These are phyloP conservation scores for Solanum arcanum DNA, from an alignment of 257 asterid genomes.

Conservation along the genomic window DNA sequence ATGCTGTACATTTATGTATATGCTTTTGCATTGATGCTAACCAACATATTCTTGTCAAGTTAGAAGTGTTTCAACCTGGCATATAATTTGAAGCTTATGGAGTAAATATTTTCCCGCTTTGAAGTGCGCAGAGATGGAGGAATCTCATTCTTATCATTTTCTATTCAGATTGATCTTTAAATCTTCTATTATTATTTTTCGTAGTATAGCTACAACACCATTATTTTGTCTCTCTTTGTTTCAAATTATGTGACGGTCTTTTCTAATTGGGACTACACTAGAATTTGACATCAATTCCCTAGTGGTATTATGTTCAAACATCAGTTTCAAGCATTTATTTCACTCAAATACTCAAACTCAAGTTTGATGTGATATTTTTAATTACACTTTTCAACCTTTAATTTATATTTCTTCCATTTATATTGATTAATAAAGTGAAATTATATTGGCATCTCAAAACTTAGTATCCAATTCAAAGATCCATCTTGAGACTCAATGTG, in stretches of 20 bases:
- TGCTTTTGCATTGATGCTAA: neutral
- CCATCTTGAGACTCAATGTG: neutral
- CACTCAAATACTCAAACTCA: neutral
- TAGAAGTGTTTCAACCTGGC: neutral
- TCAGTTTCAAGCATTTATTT: neutral
- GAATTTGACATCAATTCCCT: neutral
- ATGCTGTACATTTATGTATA: neutral
- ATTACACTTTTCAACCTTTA: neutral
- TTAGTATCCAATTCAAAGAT: neutral
- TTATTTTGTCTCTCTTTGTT: neutral
- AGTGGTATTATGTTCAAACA: neutral
- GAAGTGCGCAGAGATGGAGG: neutral
- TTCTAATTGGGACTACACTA: neutral
- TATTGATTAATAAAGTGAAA: neutral
- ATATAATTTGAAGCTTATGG: neutral
- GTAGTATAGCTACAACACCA: neutral
- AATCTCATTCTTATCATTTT: neutral
- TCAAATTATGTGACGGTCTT: neutral
- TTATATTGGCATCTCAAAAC: neutral
- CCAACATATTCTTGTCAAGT: neutral
- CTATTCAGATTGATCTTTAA: neutral
- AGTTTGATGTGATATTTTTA: neutral
- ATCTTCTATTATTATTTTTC: neutral
- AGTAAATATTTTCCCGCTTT: neutral
- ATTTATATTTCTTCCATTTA: neutral